These are phyloP conservation scores for Septoria linicola DNA, from an alignment of 2,329 filamentous ascomycete species.

Conservation along the genomic window DNA sequence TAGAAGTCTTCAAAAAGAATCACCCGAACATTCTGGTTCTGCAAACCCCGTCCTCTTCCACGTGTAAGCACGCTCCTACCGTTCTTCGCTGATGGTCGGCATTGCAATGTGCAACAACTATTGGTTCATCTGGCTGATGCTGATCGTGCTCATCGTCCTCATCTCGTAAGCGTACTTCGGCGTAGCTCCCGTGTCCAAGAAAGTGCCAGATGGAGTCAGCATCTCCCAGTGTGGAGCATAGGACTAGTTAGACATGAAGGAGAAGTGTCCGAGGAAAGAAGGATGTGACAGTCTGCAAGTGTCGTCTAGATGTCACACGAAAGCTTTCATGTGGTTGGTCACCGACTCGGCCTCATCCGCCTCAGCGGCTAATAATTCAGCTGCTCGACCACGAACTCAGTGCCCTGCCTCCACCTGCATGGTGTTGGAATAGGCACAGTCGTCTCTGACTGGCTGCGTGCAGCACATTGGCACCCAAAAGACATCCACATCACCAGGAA, in stretches of 20 bases:
- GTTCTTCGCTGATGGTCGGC: slow-evolving; percentile 3
- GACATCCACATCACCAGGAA: not conserved
- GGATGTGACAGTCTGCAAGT: too few relatives aligned
- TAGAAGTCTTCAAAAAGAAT: not conserved
- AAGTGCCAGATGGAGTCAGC: too few relatives aligned
- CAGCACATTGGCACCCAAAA: not conserved
- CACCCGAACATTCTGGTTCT: not conserved
- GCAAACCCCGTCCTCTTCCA: slow-evolving; percentile 1
- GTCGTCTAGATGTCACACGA: too few relatives aligned
- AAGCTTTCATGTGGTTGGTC: too few relatives aligned
- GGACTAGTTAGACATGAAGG: too few relatives aligned
- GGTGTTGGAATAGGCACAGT: slow-evolving; percentile 4
- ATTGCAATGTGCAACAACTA: not conserved
- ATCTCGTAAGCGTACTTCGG: not conserved
- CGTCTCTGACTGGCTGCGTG: slow-evolving; percentile 6
- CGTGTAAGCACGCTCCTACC: slow-evolving; percentile 12
- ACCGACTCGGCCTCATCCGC: too few relatives aligned
- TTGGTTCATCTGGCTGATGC: not conserved
- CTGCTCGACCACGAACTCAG: not conserved
- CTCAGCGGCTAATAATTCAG: slow-evolving; percentile 3
- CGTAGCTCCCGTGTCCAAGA: too few relatives aligned
- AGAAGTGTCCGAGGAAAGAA: too few relatives aligned
- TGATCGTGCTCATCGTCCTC: not conserved
- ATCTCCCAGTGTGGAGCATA: too few relatives aligned
- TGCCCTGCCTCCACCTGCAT: not conserved